Percentiles rank a stretch among this genome's conserved stretches.
Evolutionary conservation across 805 yeast genomes (phyloP).

Genomic region (Metschnikowia continentalis): DNA sequence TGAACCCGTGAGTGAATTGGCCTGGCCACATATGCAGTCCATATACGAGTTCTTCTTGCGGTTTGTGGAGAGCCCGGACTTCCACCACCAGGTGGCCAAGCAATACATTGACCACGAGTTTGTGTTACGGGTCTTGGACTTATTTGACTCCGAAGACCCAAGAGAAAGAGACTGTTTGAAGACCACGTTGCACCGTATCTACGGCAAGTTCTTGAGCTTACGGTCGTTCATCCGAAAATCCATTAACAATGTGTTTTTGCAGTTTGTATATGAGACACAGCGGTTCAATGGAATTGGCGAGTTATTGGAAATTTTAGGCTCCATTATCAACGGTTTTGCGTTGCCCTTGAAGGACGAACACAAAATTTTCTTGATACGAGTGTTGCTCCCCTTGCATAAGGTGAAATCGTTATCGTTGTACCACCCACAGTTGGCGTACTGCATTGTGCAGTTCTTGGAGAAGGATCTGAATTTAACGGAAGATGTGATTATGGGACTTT

Average conservation of each 20-base stretch:
- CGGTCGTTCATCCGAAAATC: slow-evolving; percentile 89
- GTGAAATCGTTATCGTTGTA: slow-evolving; percentile 82
- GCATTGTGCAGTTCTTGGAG: slow-evolving; percentile 93
- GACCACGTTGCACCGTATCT: slow-evolving; percentile 91
- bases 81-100: slow-evolving; percentile 88
- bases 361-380: slow-evolving; percentile 80
- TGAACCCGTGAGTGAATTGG: slow-evolving; percentile 92
- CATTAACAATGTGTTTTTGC: slow-evolving; percentile 87
- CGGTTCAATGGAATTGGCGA: slow-evolving; percentile 95
- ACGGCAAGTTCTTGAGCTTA: slow-evolving; percentile 87
- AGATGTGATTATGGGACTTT: slow-evolving; percentile 91
- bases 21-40: slow-evolving; percentile 99
- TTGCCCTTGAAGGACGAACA: slow-evolving; percentile 96
- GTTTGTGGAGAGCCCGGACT: slow-evolving; percentile 91
- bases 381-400: slow-evolving; percentile 88
- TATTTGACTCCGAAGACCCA: slow-evolving; percentile 95
- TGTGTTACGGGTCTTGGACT: slow-evolving; percentile 72
- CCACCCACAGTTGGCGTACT: slow-evolving; percentile 96
- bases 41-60: slow-evolving; percentile 91
- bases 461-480: slow-evolving; percentile 90
- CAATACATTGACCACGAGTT: slow-evolving; percentile 91
- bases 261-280: slow-evolving; percentile 91
- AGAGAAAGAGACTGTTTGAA: slow-evolving; percentile 93
- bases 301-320: slow-evolving; percentile 88
- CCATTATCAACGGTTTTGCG: slow-evolving; percentile 96